A percentile compares a stretch with the other conserved stretches of the same genome.
These are phyloP conservation scores for Umbilicus rupestris DNA, from an alignment of 164 flowering plant genomes.

Conservation along the genomic window DNA sequence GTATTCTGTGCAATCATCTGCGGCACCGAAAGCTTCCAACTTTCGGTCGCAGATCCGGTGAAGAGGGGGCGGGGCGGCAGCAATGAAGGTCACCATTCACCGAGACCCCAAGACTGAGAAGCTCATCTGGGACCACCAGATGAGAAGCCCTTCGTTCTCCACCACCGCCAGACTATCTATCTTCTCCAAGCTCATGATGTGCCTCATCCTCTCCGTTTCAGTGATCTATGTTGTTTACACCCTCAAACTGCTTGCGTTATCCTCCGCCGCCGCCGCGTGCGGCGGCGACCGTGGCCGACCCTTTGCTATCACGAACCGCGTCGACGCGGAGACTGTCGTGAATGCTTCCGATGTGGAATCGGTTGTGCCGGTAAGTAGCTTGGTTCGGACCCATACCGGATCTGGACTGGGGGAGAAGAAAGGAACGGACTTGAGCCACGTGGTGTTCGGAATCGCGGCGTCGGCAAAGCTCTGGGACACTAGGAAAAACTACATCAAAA, in stretches of 20 bases:
- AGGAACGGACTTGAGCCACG: slow-evolving; percentile 25
- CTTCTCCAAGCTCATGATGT: slow-evolving; percentile 42
- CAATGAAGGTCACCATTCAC: slow-evolving; percentile 28
- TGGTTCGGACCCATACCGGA: background rate
- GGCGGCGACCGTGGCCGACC: background rate
- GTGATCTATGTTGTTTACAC: slow-evolving; percentile 65
- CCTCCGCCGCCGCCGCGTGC: slow-evolving; percentile 15
- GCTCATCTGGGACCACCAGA: slow-evolving; percentile 40
- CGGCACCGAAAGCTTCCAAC: background rate
- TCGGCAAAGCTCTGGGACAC: slow-evolving; percentile 43
- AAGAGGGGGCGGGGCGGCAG: background rate
- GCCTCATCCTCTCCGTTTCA: slow-evolving; percentile 51
- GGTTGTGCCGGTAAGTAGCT: background rate
- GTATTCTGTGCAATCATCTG: background rate
- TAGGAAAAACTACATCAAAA: slow-evolving; percentile 41
- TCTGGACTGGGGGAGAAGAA: background rate
- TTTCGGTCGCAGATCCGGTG: background rate
- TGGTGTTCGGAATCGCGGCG: slow-evolving; percentile 51
- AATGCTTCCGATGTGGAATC: background rate
- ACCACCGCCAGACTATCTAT: slow-evolving; percentile 17
- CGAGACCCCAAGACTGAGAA: slow-evolving; percentile 42
- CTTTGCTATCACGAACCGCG: slow-evolving; percentile 7
- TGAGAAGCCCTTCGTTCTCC: slow-evolving; percentile 21
- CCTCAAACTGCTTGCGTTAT: slow-evolving; percentile 39
- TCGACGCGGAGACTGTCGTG: background rate